Evolutionary conservation across 768 basidiomycete genomes (phyloP).

Genomic region (Panus rudis): DNA sequence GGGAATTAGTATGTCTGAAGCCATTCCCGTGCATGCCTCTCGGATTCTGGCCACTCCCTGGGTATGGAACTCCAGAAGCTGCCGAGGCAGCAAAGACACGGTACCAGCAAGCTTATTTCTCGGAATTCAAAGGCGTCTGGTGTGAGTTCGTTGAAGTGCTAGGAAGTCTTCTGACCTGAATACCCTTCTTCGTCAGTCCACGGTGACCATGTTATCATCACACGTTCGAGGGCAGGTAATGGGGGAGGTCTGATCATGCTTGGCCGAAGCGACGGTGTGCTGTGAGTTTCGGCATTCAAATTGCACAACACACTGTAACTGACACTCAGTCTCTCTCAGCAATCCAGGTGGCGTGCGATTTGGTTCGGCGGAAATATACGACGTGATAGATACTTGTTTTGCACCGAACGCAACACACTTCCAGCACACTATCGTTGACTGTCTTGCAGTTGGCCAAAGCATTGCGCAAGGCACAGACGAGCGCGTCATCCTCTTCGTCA

Average conservation of each 20-base stretch:
- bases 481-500: slow-evolving; percentile 70
- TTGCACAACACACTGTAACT: slow-evolving; percentile 6
- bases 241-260: slow-evolving; percentile 79
- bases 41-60: slow-evolving; percentile 76
- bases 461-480: slow-evolving; percentile 62
- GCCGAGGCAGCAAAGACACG: slow-evolving; percentile 48
- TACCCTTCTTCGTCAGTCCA: slow-evolving; percentile 40
- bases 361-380: slow-evolving; percentile 76
- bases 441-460: slow-evolving; percentile 65
- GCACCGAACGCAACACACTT: slow-evolving; percentile 32
- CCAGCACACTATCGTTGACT: slow-evolving; percentile 46
- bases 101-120: slow-evolving; percentile 67
- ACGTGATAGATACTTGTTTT: slow-evolving; percentile 64
- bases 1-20: slow-evolving; percentile 65
- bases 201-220: slow-evolving; percentile 68
- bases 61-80: slow-evolving; percentile 48
- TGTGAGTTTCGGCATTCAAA: slow-evolving; percentile 36
- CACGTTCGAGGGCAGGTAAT: slow-evolving; percentile 56
- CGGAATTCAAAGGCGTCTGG: slow-evolving; percentile 62
- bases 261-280: slow-evolving; percentile 74
- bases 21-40: slow-evolving; percentile 79
- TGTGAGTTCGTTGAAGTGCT: slow-evolving; percentile 39
- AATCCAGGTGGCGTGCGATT: slow-evolving; percentile 83
- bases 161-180: slow-evolving; percentile 1
- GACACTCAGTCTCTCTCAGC: slow-evolving; percentile 24